These are phyloP conservation scores for Endothia cerciana DNA, from an alignment of 2,329 filamentous ascomycete genomes.

Conservation along the genomic window DNA sequence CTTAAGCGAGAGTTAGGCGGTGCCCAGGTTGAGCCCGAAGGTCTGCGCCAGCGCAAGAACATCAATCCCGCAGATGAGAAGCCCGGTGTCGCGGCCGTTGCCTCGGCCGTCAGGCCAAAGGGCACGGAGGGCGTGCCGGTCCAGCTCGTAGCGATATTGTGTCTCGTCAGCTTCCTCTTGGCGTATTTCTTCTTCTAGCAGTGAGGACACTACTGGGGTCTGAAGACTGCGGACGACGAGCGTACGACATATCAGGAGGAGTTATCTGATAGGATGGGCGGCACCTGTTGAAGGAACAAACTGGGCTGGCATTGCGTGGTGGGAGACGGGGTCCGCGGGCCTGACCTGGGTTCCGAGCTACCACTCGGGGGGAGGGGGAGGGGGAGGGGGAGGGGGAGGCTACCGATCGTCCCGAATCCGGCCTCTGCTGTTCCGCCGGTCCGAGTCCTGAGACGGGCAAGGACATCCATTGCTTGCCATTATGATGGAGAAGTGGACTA, in stretches of 20 bases:
- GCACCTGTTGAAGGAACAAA: neutral
- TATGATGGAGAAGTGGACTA: neutral
- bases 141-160: slow-evolving; percentile 80
- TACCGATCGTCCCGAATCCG: neutral
- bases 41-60: slow-evolving; percentile 78
- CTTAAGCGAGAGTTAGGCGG: slow-evolving; percentile 50
- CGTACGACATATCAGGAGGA: neutral
- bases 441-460: neutral
- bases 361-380: neutral
- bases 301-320: neutral
- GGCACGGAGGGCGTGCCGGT: slow-evolving; percentile 81
- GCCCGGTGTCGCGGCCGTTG: slow-evolving; percentile 45
- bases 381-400: too few species aligned
- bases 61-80: slow-evolving; percentile 41
- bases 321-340: neutral
- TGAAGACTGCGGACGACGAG: slow-evolving; percentile 4
- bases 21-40: slow-evolving; percentile 74
- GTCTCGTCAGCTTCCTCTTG: slow-evolving; percentile 87
- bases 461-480: neutral
- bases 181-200: slow-evolving; percentile 93
- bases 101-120: slow-evolving; percentile 53
- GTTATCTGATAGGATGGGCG: neutral
- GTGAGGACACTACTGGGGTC: slow-evolving; percentile 1
- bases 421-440: neutral
- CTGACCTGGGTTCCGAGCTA: neutral